These are phyloP conservation scores for Pelargonium myrrhifolium DNA, from an alignment of 441 rosid genomes.

Conservation along the genomic window DNA sequence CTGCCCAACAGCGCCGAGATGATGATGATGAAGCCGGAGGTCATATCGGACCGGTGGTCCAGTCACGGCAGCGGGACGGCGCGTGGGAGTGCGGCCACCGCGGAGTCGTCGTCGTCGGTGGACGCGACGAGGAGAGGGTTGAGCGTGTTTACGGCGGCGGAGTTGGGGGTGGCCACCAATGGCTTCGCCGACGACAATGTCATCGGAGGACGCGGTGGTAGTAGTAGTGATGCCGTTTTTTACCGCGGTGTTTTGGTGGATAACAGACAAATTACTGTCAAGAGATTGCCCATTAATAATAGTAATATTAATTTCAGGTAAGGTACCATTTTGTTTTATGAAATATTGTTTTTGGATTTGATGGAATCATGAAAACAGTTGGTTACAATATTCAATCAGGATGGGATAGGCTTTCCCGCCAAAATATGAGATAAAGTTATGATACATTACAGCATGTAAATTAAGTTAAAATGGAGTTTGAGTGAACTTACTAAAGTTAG, in stretches of 20 bases:
- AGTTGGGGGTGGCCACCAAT: constrained; percentile 39
- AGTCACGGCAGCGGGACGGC: neutral
- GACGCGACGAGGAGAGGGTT: constrained; percentile 27
- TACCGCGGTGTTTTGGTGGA: constrained; percentile 48
- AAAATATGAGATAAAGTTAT: too few relatives aligned
- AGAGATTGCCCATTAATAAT: constrained; percentile 23
- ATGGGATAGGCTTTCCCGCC: too few relatives aligned
- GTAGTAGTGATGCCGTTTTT: constrained; percentile 23
- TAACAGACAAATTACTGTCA: constrained; percentile 41
- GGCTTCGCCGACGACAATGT: constrained; percentile 43
- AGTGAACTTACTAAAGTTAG: too few relatives aligned
- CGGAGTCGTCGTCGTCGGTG: constrained; percentile 8
- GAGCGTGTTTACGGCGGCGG: constrained; percentile 29
- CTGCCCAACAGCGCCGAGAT: constrained; percentile 23
- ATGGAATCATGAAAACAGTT: neutral
- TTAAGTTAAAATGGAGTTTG: too few relatives aligned
- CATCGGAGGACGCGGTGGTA: constrained; percentile 37
- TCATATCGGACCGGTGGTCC: constrained; percentile 24
- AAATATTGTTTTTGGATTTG: neutral
- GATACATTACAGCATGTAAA: too few relatives aligned
- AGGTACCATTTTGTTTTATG: too few relatives aligned
- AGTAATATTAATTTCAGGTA: neutral
- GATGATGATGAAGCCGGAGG: constrained; percentile 30
- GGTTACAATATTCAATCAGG: too few relatives aligned
- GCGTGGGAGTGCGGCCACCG: neutral